Base-by-base conservation (phyloP, 306 rosid species). In the Trifolium subterraneum region DNA sequence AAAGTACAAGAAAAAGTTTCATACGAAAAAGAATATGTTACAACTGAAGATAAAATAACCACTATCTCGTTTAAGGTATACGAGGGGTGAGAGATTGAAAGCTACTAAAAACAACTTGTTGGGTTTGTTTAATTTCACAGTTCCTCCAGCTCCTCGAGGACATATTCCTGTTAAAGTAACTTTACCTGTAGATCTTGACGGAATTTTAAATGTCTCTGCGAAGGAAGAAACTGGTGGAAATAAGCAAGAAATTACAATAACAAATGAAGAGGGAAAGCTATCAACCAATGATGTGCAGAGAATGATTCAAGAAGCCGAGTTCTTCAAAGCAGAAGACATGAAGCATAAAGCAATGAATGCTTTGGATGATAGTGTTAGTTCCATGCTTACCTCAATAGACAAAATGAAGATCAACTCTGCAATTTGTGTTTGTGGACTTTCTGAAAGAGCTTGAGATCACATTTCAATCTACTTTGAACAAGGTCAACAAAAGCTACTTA, bases 181-280 rank as follows among this genome's bases (percentile, higher is more conserved):
- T 75, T 88, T 88, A 7, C 78, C 61, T 7, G 72, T 86, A 0
- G 90, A 88, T 4, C 84, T 68, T 0, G 78, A 88, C 5, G 88
- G 88, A n/a, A 84, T 88, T 23, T 50, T 88, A 8, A 42, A 29
- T 1, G 89, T 86, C 1, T 78, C 86, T 4, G 90, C 83, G 0
- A 72, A 73, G 78, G 89, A 86, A 31, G 27, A 56, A 18, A 61
- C 79, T 6, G 60, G 77, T 0, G 90, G 90, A 0, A 79, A 70
- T 15, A 70, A 64, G 72, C 69, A 71, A 25, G 64, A 76, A 42
- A 82, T 82, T 38, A 75, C 85, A 6, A 80, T 88, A 36, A 73
- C 78, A 4, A 88, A 73, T 9, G 84, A 79, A 4, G 64, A 76
- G 56, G 78, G 76, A 4, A 76, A 83, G 5, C 20, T 84, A 20